phyloP scores from a whole-genome alignment of 768 basidiomycete genomes.

The Amyloporia xantha region DNA sequence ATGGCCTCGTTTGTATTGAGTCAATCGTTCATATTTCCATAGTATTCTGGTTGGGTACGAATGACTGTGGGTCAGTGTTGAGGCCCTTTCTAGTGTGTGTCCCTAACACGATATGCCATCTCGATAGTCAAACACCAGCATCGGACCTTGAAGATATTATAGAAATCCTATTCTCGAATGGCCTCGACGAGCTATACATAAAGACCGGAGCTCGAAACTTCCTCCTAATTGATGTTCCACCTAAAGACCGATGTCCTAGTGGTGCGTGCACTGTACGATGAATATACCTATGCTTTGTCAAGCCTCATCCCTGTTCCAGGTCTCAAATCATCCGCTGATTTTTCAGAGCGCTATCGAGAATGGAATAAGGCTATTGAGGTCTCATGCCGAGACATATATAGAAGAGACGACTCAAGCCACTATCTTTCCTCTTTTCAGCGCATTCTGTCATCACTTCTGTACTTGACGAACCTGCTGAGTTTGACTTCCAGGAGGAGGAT shows the following conservation, averaged over 20 bases:
- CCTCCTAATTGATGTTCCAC: slow-evolving; percentile 32
- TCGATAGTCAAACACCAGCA: no score
- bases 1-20: background rate
- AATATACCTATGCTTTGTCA: background rate
- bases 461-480: slow-evolving; percentile 29
- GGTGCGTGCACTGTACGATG: background rate
- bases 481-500: slow-evolving; percentile 28
- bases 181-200: slow-evolving; percentile 25
- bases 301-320: background rate
- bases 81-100: no score
- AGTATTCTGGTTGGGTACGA: slow-evolving; percentile 34
- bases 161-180: slow-evolving; percentile 21
- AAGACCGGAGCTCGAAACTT: slow-evolving; percentile 31
- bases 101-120: no score
- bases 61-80: slow-evolving; percentile 38
- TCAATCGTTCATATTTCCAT: background rate
- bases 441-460: slow-evolving; percentile 25
- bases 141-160: slow-evolving; percentile 23
- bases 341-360: slow-evolving; percentile 14
- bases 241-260: slow-evolving; percentile 29
- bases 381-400: slow-evolving; percentile 21
- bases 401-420: slow-evolving; percentile 17
- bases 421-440: slow-evolving; percentile 28
- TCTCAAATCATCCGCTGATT: background rate
- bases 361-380: slow-evolving; percentile 29